Conservation (phyloP, 768 basidiomycete species). For the Lenzites betulinus region DNA sequence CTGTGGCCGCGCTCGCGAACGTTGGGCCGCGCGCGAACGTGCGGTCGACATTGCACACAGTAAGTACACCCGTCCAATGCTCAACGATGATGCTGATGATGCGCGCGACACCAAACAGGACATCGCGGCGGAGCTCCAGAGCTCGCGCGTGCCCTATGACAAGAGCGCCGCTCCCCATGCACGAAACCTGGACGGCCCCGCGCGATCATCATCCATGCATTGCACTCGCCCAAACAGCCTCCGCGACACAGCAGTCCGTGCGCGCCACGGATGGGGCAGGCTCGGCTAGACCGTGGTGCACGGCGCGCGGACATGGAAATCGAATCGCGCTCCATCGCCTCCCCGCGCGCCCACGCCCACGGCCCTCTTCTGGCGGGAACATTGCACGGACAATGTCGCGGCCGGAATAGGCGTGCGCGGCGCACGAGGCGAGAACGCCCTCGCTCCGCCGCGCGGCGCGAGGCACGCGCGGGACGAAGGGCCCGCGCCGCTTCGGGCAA, state of each 20-base stretch:
- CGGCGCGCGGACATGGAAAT: no score
- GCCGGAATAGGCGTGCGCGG: neutral
- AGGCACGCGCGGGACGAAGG: no score
- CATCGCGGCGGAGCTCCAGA: neutral
- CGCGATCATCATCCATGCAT: neutral
- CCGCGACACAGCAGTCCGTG: neutral
- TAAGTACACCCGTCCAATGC: no score
- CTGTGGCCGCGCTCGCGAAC: neutral
- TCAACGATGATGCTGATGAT: neutral
- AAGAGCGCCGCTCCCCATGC: neutral
- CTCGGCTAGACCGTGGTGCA: no score
- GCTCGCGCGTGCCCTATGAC: neutral
- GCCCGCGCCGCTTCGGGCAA: neutral
- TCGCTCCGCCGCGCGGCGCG: neutral
- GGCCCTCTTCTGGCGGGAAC: slow-evolving; percentile 8
- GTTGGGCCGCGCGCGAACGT: neutral
- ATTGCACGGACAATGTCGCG: slow-evolving; percentile 6
- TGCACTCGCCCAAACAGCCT: neutral
- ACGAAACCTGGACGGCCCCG: no score
- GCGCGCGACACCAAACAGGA: neutral
- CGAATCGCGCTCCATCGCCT: neutral
- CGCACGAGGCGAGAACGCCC: neutral
- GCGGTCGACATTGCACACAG: neutral
- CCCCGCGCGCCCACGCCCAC: slow-evolving; percentile 1
- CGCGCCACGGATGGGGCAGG: no score